These are phyloP conservation scores for Yamadazyma ubonensis DNA, from an alignment of 805 yeast genomes.

Conservation along the genomic window DNA sequence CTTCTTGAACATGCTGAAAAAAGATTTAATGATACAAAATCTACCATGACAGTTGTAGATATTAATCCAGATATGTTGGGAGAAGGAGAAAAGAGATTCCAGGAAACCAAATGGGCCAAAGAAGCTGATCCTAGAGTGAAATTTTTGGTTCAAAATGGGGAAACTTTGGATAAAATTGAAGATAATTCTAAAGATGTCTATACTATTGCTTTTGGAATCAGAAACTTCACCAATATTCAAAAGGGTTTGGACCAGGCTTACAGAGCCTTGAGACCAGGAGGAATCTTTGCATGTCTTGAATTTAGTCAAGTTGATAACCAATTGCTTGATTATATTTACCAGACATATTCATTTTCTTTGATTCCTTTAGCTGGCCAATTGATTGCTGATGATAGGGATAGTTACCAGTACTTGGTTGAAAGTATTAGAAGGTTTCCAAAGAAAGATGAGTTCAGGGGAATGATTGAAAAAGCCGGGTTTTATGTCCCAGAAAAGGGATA, in stretches of 20 bases:
- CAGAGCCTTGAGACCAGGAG: slow-evolving; percentile 95
- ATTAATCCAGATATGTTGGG: slow-evolving; percentile 94
- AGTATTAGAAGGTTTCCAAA: slow-evolving; percentile 88
- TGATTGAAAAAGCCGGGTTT: slow-evolving; percentile 96
- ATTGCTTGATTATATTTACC: slow-evolving; percentile 70
- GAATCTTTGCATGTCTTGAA: slow-evolving; percentile 94
- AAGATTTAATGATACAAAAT: slow-evolving; percentile 68
- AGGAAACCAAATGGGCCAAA: slow-evolving; percentile 53
- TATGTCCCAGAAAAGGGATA: slow-evolving; percentile 84
- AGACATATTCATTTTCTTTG: slow-evolving; percentile 82
- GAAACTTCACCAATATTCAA: slow-evolving; percentile 93
- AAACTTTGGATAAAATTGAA: slow-evolving; percentile 75
- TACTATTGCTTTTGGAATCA: slow-evolving; percentile 95
- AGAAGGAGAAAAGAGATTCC: slow-evolving; percentile 83
- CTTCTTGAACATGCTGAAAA: slow-evolving; percentile 85
- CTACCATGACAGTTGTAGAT: slow-evolving; percentile 89
- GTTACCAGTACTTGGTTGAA: slow-evolving; percentile 95
- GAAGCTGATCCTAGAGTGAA: slow-evolving; percentile 62
- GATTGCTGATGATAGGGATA: slow-evolving; percentile 91
- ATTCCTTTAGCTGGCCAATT: slow-evolving; percentile 95
- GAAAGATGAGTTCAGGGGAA: slow-evolving; percentile 84
- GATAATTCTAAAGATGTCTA: slow-evolving; percentile 91
- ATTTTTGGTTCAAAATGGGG: slow-evolving; percentile 92
- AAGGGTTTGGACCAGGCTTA: slow-evolving; percentile 94
- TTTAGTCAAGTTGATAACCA: slow-evolving; percentile 89